phyloP scores from a whole-genome alignment of 371 early-diverging fungal genomes.

The Mortierella sp. region DNA sequence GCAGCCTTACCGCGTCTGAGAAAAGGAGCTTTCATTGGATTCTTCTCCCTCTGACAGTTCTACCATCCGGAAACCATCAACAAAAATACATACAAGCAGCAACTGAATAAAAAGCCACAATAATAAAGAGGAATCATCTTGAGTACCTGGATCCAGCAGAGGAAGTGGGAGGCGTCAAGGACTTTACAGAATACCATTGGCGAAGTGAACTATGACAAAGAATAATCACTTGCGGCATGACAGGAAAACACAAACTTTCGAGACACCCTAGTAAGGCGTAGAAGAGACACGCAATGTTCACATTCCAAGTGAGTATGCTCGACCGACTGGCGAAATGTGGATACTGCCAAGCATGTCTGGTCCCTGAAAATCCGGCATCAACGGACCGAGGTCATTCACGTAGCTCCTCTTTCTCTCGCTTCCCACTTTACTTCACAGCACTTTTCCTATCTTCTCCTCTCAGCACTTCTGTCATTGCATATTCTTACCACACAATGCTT shows the following conservation, averaged over 20 bases:
- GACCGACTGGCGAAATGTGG: not conserved
- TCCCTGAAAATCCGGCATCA: not conserved
- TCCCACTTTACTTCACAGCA: not conserved
- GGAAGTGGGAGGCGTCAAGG: too few species aligned
- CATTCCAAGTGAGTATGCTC: not conserved
- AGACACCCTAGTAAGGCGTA: not conserved
- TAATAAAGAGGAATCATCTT: too few species aligned
- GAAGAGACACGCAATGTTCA: not conserved
- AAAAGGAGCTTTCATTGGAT: too few species aligned
- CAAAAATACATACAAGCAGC: too few species aligned
- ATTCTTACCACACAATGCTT: not conserved
- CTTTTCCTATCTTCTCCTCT: not conserved
- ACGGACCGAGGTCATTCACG: not conserved
- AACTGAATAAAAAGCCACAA: too few species aligned
- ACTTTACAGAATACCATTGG: too few species aligned
- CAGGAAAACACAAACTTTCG: not conserved
- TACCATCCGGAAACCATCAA: too few species aligned
- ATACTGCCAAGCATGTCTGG: not conserved
- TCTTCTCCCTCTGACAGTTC: too few species aligned
- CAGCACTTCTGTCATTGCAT: not conserved
- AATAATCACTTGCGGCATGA: too few species aligned
- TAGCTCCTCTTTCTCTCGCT: not conserved
- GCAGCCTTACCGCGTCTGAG: constrained; percentile 29
- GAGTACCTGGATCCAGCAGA: too few species aligned
- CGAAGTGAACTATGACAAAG: too few species aligned